phyloP scores from a whole-genome alignment of 345 rosid genomes.

The Melaleuca quinquenervia region DNA sequence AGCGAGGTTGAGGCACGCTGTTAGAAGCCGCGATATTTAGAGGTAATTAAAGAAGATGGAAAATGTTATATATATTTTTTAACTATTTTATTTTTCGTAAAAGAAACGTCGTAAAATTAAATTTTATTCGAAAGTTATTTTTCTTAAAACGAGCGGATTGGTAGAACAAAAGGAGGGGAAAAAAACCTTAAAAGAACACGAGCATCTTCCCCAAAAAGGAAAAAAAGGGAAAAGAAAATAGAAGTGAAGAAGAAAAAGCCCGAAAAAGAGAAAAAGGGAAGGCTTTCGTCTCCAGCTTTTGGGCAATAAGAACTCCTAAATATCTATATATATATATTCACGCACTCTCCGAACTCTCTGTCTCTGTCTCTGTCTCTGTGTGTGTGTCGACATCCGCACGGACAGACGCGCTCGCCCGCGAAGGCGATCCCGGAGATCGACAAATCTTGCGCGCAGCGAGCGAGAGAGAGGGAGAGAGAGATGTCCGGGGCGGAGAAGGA shows the following conservation, averaged over 20 bases:
- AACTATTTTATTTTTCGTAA: too few species aligned
- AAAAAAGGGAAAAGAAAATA: neutral
- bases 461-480: neutral
- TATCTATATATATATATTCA: neutral
- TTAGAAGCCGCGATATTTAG: too few species aligned
- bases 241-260: too few species aligned
- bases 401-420: neutral
- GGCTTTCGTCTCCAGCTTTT: neutral
- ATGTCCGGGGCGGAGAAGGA: conserved; percentile 6
- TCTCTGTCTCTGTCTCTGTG: neutral
- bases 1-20: too few species aligned
- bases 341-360: neutral
- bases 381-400: neutral
- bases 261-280: neutral
- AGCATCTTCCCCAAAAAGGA: neutral
- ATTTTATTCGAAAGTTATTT: too few species aligned
- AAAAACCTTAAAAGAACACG: neutral
- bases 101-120: too few species aligned
- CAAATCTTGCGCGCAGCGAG: neutral
- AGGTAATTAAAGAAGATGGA: too few species aligned
- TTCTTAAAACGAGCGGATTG: too few species aligned
- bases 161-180: neutral
- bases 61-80: too few species aligned
- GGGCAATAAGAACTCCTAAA: neutral
- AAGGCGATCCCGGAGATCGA: neutral